Percentiles rank a stretch among this genome's conserved stretches.
phyloP scores from a whole-genome alignment of 805 yeast species.

The Gaillardinia entomophila region DNA sequence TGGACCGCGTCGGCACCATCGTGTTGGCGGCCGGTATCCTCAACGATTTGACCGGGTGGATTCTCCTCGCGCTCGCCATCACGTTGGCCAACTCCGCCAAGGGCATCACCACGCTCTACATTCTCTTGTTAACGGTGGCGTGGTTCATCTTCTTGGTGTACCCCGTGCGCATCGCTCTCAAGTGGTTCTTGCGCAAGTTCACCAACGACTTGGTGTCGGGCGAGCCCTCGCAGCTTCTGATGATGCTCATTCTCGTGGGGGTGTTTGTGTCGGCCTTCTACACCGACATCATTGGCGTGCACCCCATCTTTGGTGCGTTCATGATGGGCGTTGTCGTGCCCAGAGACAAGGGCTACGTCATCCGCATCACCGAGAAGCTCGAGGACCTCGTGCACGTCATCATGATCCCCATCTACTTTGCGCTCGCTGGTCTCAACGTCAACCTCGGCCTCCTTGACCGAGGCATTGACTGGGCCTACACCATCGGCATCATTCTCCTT shows the following conservation, averaged over 20 bases:
- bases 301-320: constrained; percentile 83
- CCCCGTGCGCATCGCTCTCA: constrained; percentile 50
- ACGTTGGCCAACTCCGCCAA: constrained; percentile 70
- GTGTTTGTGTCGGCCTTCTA: constrained; percentile 67
- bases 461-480: constrained; percentile 77
- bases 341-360: constrained; percentile 67
- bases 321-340: constrained; percentile 73
- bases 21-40: constrained; percentile 82
- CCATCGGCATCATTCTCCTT: constrained; percentile 57
- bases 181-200: constrained; percentile 35
- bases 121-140: constrained; percentile 57
- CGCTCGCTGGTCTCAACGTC: constrained; percentile 69
- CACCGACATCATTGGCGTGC: constrained; percentile 81
- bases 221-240: constrained; percentile 55
- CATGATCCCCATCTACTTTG: constrained; percentile 73
- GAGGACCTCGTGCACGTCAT: constrained; percentile 73
- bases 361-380: constrained; percentile 63
- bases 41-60: constrained; percentile 80
- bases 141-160: constrained; percentile 60
- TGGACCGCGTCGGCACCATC: constrained; percentile 62
- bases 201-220: constrained; percentile 56
- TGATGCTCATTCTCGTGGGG: constrained; percentile 48
- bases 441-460: constrained; percentile 57
- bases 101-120: constrained; percentile 65
- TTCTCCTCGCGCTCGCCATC: constrained; percentile 66